Evolutionary conservation across 1,139 yeast species (phyloP).

Genomic region (Zhuliangozyma parablackwelliae): DNA sequence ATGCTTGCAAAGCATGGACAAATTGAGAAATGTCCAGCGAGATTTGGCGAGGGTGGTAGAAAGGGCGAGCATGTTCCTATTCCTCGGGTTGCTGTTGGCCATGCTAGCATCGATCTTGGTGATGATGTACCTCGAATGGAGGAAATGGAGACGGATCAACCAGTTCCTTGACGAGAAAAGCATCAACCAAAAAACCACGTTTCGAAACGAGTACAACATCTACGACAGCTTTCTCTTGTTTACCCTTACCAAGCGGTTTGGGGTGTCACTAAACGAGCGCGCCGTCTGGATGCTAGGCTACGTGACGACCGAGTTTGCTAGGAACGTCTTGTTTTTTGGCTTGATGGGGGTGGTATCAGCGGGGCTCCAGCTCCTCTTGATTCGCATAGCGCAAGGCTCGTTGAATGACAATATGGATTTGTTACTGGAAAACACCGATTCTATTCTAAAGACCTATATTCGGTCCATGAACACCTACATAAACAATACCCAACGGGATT

Average conservation of each 20-base stretch:
- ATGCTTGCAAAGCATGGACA: constrained; percentile 7
- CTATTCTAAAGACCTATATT: constrained; percentile 13
- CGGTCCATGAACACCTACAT: constrained; percentile 22
- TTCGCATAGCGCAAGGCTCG: constrained; percentile 13
- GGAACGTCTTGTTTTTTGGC: constrained; percentile 41
- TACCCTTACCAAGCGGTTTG: constrained; percentile 6
- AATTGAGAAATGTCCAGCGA: constrained; percentile 5
- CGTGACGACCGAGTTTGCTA: constrained; percentile 43
- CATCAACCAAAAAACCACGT: constrained; percentile 3
- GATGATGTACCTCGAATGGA: constrained; percentile 7
- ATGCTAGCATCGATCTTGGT: constrained; percentile 5
- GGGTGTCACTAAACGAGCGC: constrained; percentile 3
- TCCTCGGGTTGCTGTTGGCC: constrained; percentile 7
- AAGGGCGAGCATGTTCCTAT: constrained; percentile 5
- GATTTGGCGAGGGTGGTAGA: constrained; percentile 8
- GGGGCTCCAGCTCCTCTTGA: constrained; percentile 42
- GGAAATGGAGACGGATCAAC: constrained; percentile 9
- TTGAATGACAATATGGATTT: constrained; percentile 1
- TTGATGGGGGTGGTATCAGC: constrained; percentile 46
- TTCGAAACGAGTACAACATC: constrained; percentile 10
- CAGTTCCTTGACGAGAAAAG: constrained; percentile 6
- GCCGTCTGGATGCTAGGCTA: constrained; percentile 48
- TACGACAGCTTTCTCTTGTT: constrained; percentile 8
- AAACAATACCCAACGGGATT: constrained; percentile 24
- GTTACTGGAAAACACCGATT: neutral